Evolutionary conservation across 164 flowering plant genomes (phyloP).

Genomic region (Vitis rotundifolia): DNA sequence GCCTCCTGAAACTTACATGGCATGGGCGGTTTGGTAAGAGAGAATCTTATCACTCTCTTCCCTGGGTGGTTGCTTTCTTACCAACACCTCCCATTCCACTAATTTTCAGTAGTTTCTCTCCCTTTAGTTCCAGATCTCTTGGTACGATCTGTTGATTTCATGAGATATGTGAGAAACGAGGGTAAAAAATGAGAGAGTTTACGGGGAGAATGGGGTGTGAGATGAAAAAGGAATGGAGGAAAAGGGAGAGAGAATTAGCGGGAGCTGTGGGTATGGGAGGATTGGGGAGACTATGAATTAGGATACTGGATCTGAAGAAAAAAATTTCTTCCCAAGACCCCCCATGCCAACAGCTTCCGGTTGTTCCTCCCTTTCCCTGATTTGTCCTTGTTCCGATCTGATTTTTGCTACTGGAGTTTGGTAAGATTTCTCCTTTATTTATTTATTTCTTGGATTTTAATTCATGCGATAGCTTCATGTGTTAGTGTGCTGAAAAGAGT

Average conservation of each 20-base stretch:
- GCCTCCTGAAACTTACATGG: neutral
- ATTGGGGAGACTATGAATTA: neutral
- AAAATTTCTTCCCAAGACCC: neutral
- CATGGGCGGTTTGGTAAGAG: conserved; percentile 5
- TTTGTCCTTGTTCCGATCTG: conserved; percentile 1
- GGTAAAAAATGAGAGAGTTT: no score
- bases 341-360: conserved; percentile 6
- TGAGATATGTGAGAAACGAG: conserved; percentile 4
- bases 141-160: neutral
- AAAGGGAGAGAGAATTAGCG: neutral
- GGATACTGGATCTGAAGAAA: neutral
- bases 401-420: neutral
- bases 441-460: neutral
- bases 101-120: conserved; percentile 14
- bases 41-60: neutral
- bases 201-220: no score
- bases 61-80: neutral
- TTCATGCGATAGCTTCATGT: no score
- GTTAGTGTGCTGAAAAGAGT: no score
- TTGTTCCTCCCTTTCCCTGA: neutral
- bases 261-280: conserved; percentile 1
- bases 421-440: neutral
- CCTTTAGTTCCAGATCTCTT: neutral
- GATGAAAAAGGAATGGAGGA: no score
- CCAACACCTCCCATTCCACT: conserved; percentile 19